phyloP scores from a whole-genome alignment of 2,329 filamentous ascomycete species.

The Dothidotthia symphoricarpi region DNA sequence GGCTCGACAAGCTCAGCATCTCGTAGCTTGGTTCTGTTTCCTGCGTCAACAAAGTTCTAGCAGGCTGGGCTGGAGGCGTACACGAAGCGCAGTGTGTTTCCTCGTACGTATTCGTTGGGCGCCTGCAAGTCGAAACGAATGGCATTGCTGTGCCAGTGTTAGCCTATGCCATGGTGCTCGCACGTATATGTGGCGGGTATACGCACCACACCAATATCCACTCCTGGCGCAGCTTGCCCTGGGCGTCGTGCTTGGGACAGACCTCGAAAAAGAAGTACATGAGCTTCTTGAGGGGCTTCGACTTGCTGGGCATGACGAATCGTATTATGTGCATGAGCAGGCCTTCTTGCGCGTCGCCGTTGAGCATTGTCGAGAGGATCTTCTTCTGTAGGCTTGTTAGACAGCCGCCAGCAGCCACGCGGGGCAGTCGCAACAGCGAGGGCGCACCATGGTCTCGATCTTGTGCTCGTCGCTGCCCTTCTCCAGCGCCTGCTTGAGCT shows the following conservation, averaged over 20 bases:
- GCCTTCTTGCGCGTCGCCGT: slow-evolving; percentile 92
- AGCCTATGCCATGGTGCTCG: slow-evolving; percentile 8
- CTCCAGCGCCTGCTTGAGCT: slow-evolving; percentile 89
- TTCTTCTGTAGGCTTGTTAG: slow-evolving; percentile 58
- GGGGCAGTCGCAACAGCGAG: slow-evolving; percentile 22
- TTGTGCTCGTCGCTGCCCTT: slow-evolving; percentile 92
- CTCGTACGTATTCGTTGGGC: slow-evolving; percentile 95
- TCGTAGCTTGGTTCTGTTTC: slow-evolving; percentile 72
- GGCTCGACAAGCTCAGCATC: slow-evolving; percentile 96
- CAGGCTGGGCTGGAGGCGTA: slow-evolving; percentile 12
- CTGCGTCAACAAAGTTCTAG: slow-evolving; percentile 14
- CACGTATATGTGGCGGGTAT: not conserved
- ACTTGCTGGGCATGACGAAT: slow-evolving; percentile 98
- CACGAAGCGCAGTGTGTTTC: slow-evolving; percentile 96
- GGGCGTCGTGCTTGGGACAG: slow-evolving; percentile 89
- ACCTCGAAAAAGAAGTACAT: slow-evolving; percentile 99
- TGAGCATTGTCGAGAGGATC: slow-evolving; percentile 95
- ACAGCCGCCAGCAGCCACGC: slow-evolving; percentile 52
- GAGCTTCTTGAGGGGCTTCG: slow-evolving; percentile 94
- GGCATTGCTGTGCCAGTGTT: slow-evolving; percentile 68
- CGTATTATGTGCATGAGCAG: slow-evolving; percentile 99
- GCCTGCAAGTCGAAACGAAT: slow-evolving; percentile 97
- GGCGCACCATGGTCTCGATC: slow-evolving; percentile 66
- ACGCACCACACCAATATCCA: slow-evolving; percentile 97
- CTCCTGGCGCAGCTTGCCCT: slow-evolving; percentile 96